Evolutionary conservation across 2,329 filamentous ascomycete species (phyloP).

Genomic region (Stachybotrys echinatus): DNA sequence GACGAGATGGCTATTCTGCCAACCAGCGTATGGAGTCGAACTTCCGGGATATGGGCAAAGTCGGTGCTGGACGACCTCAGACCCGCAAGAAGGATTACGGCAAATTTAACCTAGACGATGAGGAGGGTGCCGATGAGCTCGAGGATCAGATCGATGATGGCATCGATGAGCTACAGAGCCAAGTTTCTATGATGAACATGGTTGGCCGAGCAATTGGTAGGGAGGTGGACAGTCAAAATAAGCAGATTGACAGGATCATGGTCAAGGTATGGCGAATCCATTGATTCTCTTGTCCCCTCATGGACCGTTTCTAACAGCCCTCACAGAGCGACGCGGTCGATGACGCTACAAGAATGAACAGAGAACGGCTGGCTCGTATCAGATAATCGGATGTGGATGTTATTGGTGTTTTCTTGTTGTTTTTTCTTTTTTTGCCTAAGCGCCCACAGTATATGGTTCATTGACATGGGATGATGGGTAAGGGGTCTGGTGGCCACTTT

Average conservation of each 20-base stretch:
- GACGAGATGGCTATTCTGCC: conserved; percentile 42
- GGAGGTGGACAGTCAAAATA: conserved; percentile 74
- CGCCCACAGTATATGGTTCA: too few relatives aligned
- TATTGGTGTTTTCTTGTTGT: too few relatives aligned
- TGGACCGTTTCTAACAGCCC: conserved; percentile 20
- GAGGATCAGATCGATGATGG: conserved; percentile 52
- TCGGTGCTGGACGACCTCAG: conserved; percentile 20
- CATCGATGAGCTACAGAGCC: conserved; percentile 62
- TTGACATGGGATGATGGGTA: too few relatives aligned
- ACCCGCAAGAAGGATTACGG: conserved; percentile 35
- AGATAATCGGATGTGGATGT: conserved; percentile 18
- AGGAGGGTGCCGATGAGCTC: conserved; percentile 45
- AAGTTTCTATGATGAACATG: conserved; percentile 66
- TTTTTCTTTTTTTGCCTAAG: too few relatives aligned
- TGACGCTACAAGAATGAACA: conserved; percentile 75
- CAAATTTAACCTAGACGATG: conserved; percentile 76
- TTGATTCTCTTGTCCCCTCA: background rate
- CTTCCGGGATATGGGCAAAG: conserved; percentile 35
- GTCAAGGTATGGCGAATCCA: conserved; percentile 56
- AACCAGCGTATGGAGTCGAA: conserved; percentile 49
- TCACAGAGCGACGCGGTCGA: conserved; percentile 74
- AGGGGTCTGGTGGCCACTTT: too few relatives aligned
- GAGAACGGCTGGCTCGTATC: conserved; percentile 63
- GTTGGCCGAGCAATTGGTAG: conserved; percentile 68
- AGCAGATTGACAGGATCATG: conserved; percentile 68